These are phyloP conservation scores for Tetracladium maxilliforme DNA, from an alignment of 2,329 filamentous ascomycete species.

Conservation along the genomic window DNA sequence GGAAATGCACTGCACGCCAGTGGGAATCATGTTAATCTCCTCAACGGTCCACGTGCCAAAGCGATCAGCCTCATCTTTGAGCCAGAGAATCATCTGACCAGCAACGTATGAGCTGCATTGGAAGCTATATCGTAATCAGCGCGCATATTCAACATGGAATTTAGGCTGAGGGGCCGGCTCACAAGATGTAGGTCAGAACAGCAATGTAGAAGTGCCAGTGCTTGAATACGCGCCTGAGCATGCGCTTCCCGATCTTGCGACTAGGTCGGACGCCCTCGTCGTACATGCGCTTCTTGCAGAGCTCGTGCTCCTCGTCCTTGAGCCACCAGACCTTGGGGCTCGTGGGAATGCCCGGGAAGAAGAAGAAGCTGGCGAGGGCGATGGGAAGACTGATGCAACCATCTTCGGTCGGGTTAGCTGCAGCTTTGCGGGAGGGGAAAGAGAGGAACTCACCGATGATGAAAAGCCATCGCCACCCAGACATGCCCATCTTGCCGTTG, in stretches of 20 bases:
- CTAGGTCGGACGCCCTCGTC: conserved; percentile 6
- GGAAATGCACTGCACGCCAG: conserved; percentile 11
- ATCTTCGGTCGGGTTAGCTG: conserved; percentile 7
- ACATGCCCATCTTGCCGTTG: conserved; percentile 8
- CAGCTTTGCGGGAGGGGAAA: no score
- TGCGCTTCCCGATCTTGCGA: conserved; percentile 10
- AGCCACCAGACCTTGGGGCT: conserved; percentile 11
- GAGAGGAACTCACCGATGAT: no score
- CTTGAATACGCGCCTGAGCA: conserved; percentile 11
- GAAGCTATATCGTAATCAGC: conserved; percentile 3
- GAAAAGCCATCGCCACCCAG: conserved; percentile 14
- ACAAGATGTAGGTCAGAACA: conserved; percentile 10
- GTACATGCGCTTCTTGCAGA: conserved; percentile 11
- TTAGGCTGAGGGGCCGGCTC: conserved; percentile 1
- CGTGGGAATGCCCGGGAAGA: conserved; percentile 11
- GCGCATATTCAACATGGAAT: not conserved
- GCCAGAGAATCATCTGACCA: conserved; percentile 12
- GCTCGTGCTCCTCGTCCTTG: conserved; percentile 8
- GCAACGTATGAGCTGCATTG: conserved; percentile 11
- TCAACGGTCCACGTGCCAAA: conserved; percentile 10
- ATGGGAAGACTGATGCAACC: conserved; percentile 15
- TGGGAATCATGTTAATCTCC: conserved; percentile 13
- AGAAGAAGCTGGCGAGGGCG: conserved; percentile 10
- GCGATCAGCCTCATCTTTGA: conserved; percentile 3
- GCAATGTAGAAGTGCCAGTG: conserved; percentile 16